A percentile compares a stretch with the other conserved stretches of the same genome.
phyloP scores from a whole-genome alignment of 129 eudicot genomes.

The Flaveria ramosissima region DNA sequence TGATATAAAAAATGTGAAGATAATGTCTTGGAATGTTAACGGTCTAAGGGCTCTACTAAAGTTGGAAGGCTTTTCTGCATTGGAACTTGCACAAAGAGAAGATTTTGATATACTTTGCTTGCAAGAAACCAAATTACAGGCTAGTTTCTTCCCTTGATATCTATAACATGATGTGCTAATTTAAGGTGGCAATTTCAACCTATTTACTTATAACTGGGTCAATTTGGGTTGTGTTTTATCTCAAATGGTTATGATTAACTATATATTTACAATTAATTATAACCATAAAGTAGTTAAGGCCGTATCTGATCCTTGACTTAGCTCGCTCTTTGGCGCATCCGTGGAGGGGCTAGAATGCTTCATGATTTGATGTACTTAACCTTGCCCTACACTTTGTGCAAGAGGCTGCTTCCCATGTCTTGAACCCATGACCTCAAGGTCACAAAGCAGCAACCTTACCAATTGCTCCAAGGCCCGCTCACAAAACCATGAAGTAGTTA shows the following conservation, averaged over 20 bases:
- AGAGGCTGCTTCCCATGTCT: too few relatives aligned
- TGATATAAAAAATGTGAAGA: conserved; percentile 57
- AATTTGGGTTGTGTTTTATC: background rate
- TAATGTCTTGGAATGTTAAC: conserved; percentile 98
- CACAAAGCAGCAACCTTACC: too few relatives aligned
- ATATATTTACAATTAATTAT: too few relatives aligned
- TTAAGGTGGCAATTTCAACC: background rate
- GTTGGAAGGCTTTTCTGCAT: conserved; percentile 61
- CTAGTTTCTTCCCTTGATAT: conserved; percentile 20
- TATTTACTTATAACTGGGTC: background rate
- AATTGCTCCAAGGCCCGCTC: too few relatives aligned
- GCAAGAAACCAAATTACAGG: conserved; percentile 99
- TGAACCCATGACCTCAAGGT: too few relatives aligned
- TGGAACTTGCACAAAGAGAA: conserved; percentile 87
- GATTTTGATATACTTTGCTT: conserved; percentile 90
- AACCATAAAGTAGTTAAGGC: background rate
- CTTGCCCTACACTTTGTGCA: too few relatives aligned
- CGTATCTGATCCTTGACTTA: too few relatives aligned
- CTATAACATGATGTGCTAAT: background rate
- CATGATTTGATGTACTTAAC: too few relatives aligned
- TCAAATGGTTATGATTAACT: background rate
- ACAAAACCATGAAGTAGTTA: background rate
- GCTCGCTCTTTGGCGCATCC: too few relatives aligned
- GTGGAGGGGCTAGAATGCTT: too few relatives aligned
- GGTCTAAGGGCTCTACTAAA: conserved; percentile 88